Evolutionary conservation across 352 stramenopile species (phyloP).

Genomic region (Pythium folliculosum): DNA sequence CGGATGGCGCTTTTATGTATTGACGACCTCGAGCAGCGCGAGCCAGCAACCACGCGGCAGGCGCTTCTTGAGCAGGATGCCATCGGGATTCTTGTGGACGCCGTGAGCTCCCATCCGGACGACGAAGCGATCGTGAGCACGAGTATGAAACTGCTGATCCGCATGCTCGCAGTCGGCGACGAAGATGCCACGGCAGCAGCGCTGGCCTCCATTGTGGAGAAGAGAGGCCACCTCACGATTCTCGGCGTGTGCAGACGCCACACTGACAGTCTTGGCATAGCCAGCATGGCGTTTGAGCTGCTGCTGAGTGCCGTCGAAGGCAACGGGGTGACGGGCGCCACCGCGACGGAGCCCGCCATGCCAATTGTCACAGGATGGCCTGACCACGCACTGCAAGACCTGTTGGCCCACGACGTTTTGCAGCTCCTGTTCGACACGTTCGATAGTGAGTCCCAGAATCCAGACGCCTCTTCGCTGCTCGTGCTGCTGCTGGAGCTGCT

Average conservation of each 20-base stretch:
- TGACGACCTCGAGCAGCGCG: conserved; percentile 11
- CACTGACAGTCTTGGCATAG: conserved; percentile 2
- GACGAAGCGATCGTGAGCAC: conserved; percentile 9
- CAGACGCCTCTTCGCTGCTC: conserved; percentile 21
- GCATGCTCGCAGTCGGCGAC: conserved; percentile 9
- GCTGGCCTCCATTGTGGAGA: conserved; percentile 5
- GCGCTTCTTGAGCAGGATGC: conserved; percentile 15
- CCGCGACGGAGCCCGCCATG: not conserved
- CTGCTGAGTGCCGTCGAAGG: conserved; percentile 14
- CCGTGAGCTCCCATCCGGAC: not conserved
- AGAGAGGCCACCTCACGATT: conserved; percentile 12
- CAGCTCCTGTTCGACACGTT: conserved; percentile 23
- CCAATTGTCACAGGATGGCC: not conserved
- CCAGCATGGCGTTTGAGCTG: conserved; percentile 14
- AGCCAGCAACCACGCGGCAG: not conserved
- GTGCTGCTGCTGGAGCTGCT: conserved; percentile 36
- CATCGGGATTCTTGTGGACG: conserved; percentile 8
- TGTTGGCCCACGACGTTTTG: conserved; percentile 14
- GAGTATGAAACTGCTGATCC: conserved; percentile 14
- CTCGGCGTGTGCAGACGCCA: conserved; percentile 2
- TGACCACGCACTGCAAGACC: not conserved
- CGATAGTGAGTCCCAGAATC: not conserved
- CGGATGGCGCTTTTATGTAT: conserved; percentile 5
- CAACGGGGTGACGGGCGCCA: not conserved
- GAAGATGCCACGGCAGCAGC: conserved; percentile 2